These are phyloP conservation scores for Monosporozyma siamensis DNA, from an alignment of 805 yeast species.

Conservation along the genomic window DNA sequence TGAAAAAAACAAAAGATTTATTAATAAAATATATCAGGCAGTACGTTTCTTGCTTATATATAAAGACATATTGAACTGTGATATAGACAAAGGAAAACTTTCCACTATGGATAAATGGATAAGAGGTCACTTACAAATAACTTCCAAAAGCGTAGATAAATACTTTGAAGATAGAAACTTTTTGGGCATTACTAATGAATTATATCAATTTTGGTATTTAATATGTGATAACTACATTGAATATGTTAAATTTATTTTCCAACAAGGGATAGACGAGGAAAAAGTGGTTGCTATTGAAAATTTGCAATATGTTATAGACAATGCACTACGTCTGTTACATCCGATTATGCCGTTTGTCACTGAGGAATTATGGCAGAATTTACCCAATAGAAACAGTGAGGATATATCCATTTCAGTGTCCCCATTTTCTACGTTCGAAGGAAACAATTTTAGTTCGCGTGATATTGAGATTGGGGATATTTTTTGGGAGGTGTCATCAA, in stretches of 20 bases:
- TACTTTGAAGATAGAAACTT: conserved; percentile 77
- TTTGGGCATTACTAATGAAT: conserved; percentile 68
- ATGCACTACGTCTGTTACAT: conserved; percentile 80
- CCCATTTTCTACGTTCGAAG: conserved; percentile 56
- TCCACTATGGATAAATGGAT: conserved; percentile 83
- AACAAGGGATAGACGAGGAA: conserved; percentile 64
- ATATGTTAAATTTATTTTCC: conserved; percentile 82
- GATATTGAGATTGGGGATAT: conserved; percentile 69
- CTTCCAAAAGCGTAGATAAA: conserved; percentile 51
- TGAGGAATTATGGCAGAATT: conserved; percentile 97
- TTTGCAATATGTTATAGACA: conserved; percentile 50
- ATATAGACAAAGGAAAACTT: not conserved
- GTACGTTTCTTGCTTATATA: conserved; percentile 54
- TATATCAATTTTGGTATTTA: conserved; percentile 89
- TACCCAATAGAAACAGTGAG: conserved; percentile 61
- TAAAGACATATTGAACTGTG: not conserved
- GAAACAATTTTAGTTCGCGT: conserved; percentile 48
- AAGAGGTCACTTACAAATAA: conserved; percentile 63
- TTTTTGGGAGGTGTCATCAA: conserved; percentile 74
- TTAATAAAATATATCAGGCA: conserved; percentile 97
- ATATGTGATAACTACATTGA: conserved; percentile 96
- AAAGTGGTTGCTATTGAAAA: conserved; percentile 82
- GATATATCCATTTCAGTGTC: conserved; percentile 67
- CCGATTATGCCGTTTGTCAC: conserved; percentile 97
- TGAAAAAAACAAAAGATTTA: conserved; percentile 96